Base-by-base conservation (phyloP, 352 stramenopile genomes). In the Globisporangium okanoganense region DNA sequence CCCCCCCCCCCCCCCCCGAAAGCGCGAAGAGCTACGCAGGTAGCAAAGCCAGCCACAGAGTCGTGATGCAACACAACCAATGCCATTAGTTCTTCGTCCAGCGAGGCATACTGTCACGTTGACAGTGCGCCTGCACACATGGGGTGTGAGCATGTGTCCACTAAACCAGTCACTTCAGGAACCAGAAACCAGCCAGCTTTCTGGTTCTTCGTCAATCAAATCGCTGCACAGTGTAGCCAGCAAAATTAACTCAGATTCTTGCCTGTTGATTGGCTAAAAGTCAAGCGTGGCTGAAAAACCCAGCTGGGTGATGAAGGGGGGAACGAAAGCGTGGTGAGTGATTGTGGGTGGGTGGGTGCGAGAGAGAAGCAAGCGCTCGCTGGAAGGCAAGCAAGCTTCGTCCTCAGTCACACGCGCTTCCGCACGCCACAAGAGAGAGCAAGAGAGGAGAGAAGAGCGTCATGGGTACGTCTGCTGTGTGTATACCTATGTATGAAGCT, bases 311-410 rank as follows among this genome's bases (percentile, higher is more conserved):
- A 13, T 3, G 13, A 16, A 54, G 7, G 48, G 48, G 47, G 48
- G 49, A 43, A 56, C 1, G 9, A 13, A 52, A 29, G 20, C n/a
- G n/a, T n/a, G n/a, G n/a, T n/a, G 48, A 54, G 48, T 56, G 27
- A 56, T 41, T 56, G 49, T 56, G 49, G n/a, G 49, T 55, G 47
- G 36, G n/a, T 27, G 49, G 13, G n/a, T n/a, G n/a, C n/a, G 49
- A 56, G 49, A 27, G 48, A 54, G 45, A 52, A 53, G 45, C 12
- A 33, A 51, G 45, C 10, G 13, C 47, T 18, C 16, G 47, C n/a
- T n/a, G n/a, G n/a, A n/a, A n/a, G 20, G 47, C 20, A 36, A n/a
- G 14, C 47, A 18, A 29, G 44, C 10, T 35, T 13, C 25, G 3
- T 10, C 2, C 43, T 36, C 25, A 36, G 3, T 25, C 24, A n/a